Evolutionary conservation across 2,329 filamentous ascomycete genomes (phyloP).

Genomic region (Cercospora citrullina): DNA sequence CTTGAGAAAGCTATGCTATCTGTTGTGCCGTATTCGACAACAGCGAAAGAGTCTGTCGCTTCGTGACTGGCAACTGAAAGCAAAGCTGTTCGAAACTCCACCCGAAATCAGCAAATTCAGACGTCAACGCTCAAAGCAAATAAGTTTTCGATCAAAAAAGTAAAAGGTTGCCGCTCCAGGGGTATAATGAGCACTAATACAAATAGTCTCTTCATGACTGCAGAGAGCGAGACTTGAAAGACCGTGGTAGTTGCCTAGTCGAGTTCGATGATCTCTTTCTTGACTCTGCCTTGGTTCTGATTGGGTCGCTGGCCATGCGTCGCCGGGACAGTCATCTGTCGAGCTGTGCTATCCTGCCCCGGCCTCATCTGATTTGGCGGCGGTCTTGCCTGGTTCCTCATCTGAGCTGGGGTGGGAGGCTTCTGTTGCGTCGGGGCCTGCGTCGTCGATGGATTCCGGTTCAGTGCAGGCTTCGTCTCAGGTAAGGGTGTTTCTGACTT

Average conservation of each 20-base stretch:
- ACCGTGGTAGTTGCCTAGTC: conserved; percentile 26
- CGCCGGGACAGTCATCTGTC: background rate
- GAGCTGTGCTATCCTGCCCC: conserved; percentile 5
- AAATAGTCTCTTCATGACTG: background rate
- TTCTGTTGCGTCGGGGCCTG: conserved; percentile 13
- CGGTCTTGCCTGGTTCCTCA: conserved; percentile 1
- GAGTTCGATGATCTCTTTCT: conserved; percentile 34
- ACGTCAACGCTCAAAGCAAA: background rate
- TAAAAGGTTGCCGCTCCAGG: background rate
- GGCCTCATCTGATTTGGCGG: background rate
- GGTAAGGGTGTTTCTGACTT: conserved; percentile 6
- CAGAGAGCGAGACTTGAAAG: background rate
- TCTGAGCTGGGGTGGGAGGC: conserved; percentile 6
- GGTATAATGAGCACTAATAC: background rate
- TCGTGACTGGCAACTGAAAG: background rate
- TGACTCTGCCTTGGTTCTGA: conserved; percentile 15
- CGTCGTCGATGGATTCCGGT: conserved; percentile 2
- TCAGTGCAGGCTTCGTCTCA: conserved; percentile 6
- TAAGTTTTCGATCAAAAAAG: background rate
- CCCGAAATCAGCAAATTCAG: background rate
- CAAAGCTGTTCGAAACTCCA: background rate
- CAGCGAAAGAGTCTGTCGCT: background rate
- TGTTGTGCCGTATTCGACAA: background rate
- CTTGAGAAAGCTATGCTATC: background rate
- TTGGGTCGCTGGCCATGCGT: conserved; percentile 2